Percentiles rank a stretch among this genome's conserved stretches.
Conservation (phyloP, 2,329 filamentous ascomycete species). For the Fusarium sp. region DNA sequence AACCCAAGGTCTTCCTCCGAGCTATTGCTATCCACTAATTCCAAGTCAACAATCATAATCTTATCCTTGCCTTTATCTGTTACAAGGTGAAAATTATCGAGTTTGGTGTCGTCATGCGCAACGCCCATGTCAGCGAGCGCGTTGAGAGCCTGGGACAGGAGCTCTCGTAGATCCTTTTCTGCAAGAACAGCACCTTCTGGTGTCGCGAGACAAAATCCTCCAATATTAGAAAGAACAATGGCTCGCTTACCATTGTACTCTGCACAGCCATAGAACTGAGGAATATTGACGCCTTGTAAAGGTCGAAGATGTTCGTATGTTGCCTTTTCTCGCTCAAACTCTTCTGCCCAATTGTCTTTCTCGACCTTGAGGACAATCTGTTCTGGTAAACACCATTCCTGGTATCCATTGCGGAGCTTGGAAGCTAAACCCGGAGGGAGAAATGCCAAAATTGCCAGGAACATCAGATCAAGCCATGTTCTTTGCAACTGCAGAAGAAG, state of each 20-base stretch:
- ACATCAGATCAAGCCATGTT: neutral
- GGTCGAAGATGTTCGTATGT: too few relatives aligned
- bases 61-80: neutral
- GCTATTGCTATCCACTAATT: conserved; percentile 25
- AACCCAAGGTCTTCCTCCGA: neutral
- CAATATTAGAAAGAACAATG: neutral
- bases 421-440: neutral
- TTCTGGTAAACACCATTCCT: conserved; percentile 28
- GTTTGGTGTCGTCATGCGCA: neutral
- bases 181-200: conserved; percentile 37
- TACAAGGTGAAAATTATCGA: neutral
- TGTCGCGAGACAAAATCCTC: conserved; percentile 14
- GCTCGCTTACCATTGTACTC: fast-evolving
- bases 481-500: neutral
- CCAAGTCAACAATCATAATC: conserved; percentile 37
- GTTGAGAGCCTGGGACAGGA: neutral
- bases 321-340: fast-evolving
- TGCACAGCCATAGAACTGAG: neutral
- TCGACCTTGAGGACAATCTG: conserved; percentile 38
- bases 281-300: neutral
- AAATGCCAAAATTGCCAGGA: neutral
- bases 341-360: conserved; percentile 17
- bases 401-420: neutral
- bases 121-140: neutral
- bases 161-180: conserved; percentile 12